Evolutionary conservation across 2,329 filamentous ascomycete species (phyloP).

Genomic region (Trichoderma sp.): DNA sequence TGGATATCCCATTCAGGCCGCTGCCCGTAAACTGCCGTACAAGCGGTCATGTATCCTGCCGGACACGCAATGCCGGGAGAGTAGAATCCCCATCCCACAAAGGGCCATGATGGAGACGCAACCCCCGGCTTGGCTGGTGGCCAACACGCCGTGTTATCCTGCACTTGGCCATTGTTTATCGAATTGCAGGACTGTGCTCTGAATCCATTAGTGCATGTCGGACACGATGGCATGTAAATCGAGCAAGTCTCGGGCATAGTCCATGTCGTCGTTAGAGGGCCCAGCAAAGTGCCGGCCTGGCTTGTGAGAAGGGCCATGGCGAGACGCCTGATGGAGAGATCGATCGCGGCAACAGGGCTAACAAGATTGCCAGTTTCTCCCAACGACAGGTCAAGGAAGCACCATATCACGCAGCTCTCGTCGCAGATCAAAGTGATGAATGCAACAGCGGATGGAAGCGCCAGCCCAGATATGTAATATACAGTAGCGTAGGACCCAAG

Average conservation of each 20-base stretch:
- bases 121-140: slow-evolving; percentile 24
- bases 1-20: slow-evolving; percentile 27
- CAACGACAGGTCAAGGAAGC: not conserved
- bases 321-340: slow-evolving; percentile 4
- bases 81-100: slow-evolving; percentile 37
- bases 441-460: not conserved
- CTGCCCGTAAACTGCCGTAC: slow-evolving; percentile 27
- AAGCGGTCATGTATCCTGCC: slow-evolving; percentile 32
- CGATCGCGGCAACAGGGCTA: not conserved
- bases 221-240: slow-evolving; percentile 23
- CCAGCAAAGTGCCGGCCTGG: slow-evolving; percentile 23
- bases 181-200: slow-evolving; percentile 27
- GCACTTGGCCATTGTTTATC: slow-evolving; percentile 11
- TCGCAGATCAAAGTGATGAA: not conserved
- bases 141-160: slow-evolving; percentile 33
- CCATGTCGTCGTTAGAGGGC: slow-evolving; percentile 29
- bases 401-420: not conserved
- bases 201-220: slow-evolving; percentile 26
- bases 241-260: slow-evolving; percentile 25
- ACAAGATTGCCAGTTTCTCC: not conserved
- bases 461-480: not conserved
- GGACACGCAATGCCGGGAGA: slow-evolving; percentile 36
- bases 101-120: slow-evolving; percentile 19
- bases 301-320: slow-evolving; percentile 23
- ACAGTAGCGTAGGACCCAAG: not conserved